phyloP scores from a whole-genome alignment of 1,139 yeast genomes.

The Yamadazyma siamensis region DNA sequence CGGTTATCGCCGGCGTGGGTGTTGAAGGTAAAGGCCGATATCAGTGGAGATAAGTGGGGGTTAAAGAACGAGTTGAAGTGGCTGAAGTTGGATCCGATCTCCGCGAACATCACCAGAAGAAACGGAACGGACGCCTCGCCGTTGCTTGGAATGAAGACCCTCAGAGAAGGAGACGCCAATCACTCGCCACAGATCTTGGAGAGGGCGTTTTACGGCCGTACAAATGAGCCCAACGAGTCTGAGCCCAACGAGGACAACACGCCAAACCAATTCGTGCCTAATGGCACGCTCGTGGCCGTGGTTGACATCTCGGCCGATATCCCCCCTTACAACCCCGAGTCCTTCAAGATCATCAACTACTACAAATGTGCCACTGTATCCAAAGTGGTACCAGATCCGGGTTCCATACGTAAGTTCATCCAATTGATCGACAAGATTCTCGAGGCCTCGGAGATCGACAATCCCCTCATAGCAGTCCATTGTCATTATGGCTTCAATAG shows the following conservation, averaged over 20 bases:
- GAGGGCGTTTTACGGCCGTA: conserved; percentile 22
- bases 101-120: conserved; percentile 37
- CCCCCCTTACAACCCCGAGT: conserved; percentile 68
- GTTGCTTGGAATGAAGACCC: conserved; percentile 71
- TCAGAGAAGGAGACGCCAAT: conserved; percentile 57
- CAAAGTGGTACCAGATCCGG: conserved; percentile 68
- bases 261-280: too few relatives aligned
- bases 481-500: conserved; percentile 83
- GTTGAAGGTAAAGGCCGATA: conserved; percentile 54
- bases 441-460: conserved; percentile 15
- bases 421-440: conserved; percentile 51
- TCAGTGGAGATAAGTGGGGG: conserved; percentile 75
- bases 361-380: conserved; percentile 77
- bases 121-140: conserved; percentile 38
- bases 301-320: conserved; percentile 74
- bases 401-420: conserved; percentile 56
- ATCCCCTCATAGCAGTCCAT: conserved; percentile 60
- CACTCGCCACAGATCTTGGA: conserved; percentile 64
- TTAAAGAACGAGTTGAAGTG: conserved; percentile 72
- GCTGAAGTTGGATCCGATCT: conserved; percentile 54
- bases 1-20: conserved; percentile 65
- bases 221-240: too few relatives aligned
- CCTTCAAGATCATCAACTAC: conserved; percentile 53
- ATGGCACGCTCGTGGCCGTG: conserved; percentile 49
- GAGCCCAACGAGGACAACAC: conserved; percentile 1